A percentile compares a stretch with the other conserved stretches of the same genome.
These are phyloP conservation scores for Tricholoma bakamatsutake DNA, from an alignment of 768 basidiomycete species.

Conservation along the genomic window DNA sequence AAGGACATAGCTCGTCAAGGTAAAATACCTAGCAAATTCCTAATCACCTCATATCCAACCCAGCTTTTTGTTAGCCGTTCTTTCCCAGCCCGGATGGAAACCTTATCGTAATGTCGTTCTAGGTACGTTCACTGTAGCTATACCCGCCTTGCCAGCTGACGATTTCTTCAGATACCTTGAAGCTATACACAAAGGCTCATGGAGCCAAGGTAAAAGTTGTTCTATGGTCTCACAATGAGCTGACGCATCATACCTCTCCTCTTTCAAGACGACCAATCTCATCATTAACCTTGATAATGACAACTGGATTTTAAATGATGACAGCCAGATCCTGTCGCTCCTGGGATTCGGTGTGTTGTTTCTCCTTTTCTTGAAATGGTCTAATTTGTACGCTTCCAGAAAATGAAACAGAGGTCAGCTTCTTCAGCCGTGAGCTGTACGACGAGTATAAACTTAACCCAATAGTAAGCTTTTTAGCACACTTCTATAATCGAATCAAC, in stretches of 20 bases:
- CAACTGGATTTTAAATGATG: constrained; percentile 82
- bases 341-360: constrained; percentile 64
- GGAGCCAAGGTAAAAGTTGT: constrained; percentile 73
- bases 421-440: constrained; percentile 78
- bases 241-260: neutral
- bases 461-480: constrained; percentile 40
- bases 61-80: constrained; percentile 47
- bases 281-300: constrained; percentile 98
- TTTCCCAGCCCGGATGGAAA: constrained; percentile 78
- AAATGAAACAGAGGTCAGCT: constrained; percentile 93
- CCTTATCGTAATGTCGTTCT: constrained; percentile 71
- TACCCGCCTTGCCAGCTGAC: constrained; percentile 2
- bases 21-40: constrained; percentile 23
- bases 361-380: neutral
- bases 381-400: constrained; percentile 41
- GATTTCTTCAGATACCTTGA: constrained; percentile 70
- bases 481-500: neutral
- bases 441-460: constrained; percentile 80
- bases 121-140: constrained; percentile 38
- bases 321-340: constrained; percentile 55
- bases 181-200: constrained; percentile 92
- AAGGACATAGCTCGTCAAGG: constrained; percentile 69
- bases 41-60: constrained; percentile 8
- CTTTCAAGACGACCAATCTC: constrained; percentile 80
- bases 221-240: neutral